Conservation (phyloP, 352 stramenopile genomes). For the Phytophthora foliorum region DNA sequence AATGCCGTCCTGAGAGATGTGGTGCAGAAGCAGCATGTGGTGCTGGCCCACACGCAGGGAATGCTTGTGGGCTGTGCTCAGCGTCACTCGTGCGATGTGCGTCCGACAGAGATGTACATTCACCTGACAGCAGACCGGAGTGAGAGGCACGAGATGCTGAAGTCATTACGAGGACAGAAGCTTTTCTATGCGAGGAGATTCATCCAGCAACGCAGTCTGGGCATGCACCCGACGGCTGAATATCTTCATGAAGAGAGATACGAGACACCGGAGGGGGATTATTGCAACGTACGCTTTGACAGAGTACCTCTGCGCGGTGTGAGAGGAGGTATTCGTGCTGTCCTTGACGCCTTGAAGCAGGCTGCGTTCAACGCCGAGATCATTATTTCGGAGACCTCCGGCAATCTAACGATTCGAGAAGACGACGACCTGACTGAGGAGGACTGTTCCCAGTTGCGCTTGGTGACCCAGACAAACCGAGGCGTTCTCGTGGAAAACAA, state of each 20-base stretch:
- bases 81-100: slow-evolving; percentile 30
- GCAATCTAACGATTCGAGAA: slow-evolving; percentile 62
- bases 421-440: slow-evolving; percentile 57
- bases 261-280: slow-evolving; percentile 48
- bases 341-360: slow-evolving; percentile 51
- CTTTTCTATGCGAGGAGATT: slow-evolving; percentile 39
- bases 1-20: slow-evolving; percentile 33
- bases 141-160: slow-evolving; percentile 36
- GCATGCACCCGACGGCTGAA: slow-evolving; percentile 36
- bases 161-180: slow-evolving; percentile 40
- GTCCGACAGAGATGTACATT: slow-evolving; percentile 43
- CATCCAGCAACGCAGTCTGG: slow-evolving; percentile 37
- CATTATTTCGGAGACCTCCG: slow-evolving; percentile 61
- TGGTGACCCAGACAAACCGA: slow-evolving; percentile 39
- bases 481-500: slow-evolving; percentile 51
- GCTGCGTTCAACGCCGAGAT: slow-evolving; percentile 66
- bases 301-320: slow-evolving; percentile 45
- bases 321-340: slow-evolving; percentile 35
- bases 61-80: slow-evolving; percentile 32
- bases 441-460: slow-evolving; percentile 45
- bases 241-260: slow-evolving; percentile 53
- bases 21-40: slow-evolving; percentile 35
- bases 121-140: slow-evolving; percentile 30
- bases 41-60: slow-evolving; percentile 28
- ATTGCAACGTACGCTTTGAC: slow-evolving; percentile 55